phyloP scores from a whole-genome alignment of 2,329 filamentous ascomycete species.

The Claviceps spartinae region DNA sequence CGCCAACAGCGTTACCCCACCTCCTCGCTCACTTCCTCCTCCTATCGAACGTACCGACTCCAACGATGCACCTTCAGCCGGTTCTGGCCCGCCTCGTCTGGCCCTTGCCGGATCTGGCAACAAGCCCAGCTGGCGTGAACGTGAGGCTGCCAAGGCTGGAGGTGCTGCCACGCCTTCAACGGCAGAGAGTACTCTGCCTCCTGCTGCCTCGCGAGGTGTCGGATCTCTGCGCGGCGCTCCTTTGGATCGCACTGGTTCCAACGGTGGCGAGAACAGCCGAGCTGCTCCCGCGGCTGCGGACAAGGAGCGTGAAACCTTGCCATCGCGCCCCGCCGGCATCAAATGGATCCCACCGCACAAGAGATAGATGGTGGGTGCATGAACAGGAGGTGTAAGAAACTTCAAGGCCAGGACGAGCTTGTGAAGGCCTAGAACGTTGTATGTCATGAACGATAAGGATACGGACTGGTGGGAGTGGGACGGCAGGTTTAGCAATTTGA shows the following conservation, averaged over 20 bases:
- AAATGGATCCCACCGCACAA: conserved; percentile 44
- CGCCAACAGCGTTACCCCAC: conserved; percentile 17
- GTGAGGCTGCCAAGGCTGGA: conserved; percentile 41
- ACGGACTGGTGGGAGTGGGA: background rate
- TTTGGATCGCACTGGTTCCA: conserved; percentile 30
- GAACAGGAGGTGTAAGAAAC: no score
- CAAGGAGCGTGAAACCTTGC: conserved; percentile 37
- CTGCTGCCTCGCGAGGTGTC: conserved; percentile 27
- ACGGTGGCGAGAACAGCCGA: conserved; percentile 26
- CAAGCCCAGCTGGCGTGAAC: conserved; percentile 61
- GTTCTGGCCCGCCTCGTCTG: conserved; percentile 45
- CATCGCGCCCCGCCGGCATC: conserved; percentile 40
- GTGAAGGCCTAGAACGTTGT: no score
- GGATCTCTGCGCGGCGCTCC: conserved; percentile 20
- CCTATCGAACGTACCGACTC: conserved; percentile 34
- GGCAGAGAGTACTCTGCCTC: conserved; percentile 31
- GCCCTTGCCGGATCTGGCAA: conserved; percentile 43
- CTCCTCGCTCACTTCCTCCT: conserved; percentile 14
- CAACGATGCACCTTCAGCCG: conserved; percentile 24
- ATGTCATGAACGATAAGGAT: background rate
- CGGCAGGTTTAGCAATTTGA: background rate
- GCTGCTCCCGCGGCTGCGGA: conserved; percentile 28
- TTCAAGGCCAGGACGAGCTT: background rate
- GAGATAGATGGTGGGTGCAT: conserved; percentile 13
- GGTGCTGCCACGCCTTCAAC: conserved; percentile 18